Percentiles rank a stretch among this genome's conserved stretches.
phyloP scores from a whole-genome alignment of 257 asterid species.

The Salvia rosmarinus region DNA sequence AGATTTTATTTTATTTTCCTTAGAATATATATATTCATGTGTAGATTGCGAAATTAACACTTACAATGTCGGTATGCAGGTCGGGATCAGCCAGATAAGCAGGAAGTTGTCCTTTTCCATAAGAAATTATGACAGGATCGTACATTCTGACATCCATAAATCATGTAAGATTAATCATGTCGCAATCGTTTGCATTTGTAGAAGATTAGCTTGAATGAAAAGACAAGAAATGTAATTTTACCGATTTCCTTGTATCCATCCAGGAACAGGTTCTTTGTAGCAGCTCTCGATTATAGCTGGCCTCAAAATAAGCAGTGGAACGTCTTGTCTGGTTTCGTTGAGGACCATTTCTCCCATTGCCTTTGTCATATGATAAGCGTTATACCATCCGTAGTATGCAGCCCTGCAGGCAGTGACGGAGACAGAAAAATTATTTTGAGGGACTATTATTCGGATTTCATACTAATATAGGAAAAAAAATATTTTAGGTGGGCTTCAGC shows the following conservation, averaged over 20 bases:
- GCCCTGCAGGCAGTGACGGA: slow-evolving; percentile 34
- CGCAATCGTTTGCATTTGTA: not conserved
- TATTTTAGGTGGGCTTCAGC: no score
- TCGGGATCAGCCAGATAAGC: slow-evolving; percentile 44
- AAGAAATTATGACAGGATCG: slow-evolving; percentile 42
- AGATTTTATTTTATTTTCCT: no score
- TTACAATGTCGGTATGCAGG: slow-evolving; percentile 36
- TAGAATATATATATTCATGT: no score
- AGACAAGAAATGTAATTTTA: not conserved
- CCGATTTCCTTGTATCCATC: slow-evolving; percentile 61
- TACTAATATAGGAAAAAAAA: no score
- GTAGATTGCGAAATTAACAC: not conserved
- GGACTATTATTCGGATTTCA: no score
- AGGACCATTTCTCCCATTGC: slow-evolving; percentile 57
- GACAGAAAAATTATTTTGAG: no score
- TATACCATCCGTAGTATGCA: slow-evolving; percentile 40
- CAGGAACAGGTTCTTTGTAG: slow-evolving; percentile 44
- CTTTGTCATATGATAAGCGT: slow-evolving; percentile 46
- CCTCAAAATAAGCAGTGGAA: slow-evolving; percentile 43
- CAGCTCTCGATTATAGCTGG: slow-evolving; percentile 43
- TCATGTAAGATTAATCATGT: not conserved
- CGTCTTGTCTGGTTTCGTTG: slow-evolving; percentile 38
- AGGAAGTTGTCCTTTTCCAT: slow-evolving; percentile 46
- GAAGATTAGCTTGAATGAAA: not conserved
- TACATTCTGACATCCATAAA: slow-evolving; percentile 28